Conservation (phyloP, 2,329 filamentous ascomycete genomes). For the Xylariaceae sp. region DNA sequence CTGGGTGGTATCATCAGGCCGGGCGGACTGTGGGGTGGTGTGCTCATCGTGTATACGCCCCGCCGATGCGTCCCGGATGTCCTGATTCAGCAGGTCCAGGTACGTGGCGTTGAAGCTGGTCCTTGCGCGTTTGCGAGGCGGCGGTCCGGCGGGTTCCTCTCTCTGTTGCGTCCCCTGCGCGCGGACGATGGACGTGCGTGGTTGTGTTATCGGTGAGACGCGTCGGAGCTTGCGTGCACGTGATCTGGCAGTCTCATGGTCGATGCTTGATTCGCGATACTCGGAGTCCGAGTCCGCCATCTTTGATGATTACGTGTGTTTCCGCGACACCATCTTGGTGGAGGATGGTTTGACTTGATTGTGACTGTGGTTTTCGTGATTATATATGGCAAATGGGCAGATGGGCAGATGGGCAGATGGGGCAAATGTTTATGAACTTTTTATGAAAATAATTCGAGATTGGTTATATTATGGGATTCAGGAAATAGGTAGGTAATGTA, state of each 20-base stretch:
- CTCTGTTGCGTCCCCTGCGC: conserved; percentile 15
- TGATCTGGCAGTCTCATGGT: background rate
- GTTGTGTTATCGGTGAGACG: background rate
- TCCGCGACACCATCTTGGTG: too few relatives aligned
- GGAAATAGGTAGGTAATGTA: too few relatives aligned
- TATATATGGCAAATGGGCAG: too few relatives aligned
- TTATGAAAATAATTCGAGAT: too few relatives aligned
- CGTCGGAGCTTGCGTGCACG: background rate
- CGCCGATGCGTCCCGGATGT: conserved; percentile 49
- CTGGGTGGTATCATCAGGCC: conserved; percentile 40
- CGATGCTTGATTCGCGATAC: conserved; percentile 7
- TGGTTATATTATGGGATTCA: too few relatives aligned
- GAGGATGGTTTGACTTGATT: too few relatives aligned
- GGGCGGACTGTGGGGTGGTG: conserved; percentile 22
- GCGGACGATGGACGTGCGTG: background rate
- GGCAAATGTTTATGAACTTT: too few relatives aligned
- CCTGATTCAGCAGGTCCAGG: conserved; percentile 48
- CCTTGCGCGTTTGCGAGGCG: conserved; percentile 42
- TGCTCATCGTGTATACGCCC: conserved; percentile 32
- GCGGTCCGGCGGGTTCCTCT: conserved; percentile 22
- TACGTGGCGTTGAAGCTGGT: conserved; percentile 42
- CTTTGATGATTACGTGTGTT: too few relatives aligned
- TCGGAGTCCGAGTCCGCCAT: conserved; percentile 16
- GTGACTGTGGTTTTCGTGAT: too few relatives aligned
- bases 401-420: too few relatives aligned